Conservation (phyloP, 768 basidiomycete genomes). For the Xerocomellus chrysenteron region DNA sequence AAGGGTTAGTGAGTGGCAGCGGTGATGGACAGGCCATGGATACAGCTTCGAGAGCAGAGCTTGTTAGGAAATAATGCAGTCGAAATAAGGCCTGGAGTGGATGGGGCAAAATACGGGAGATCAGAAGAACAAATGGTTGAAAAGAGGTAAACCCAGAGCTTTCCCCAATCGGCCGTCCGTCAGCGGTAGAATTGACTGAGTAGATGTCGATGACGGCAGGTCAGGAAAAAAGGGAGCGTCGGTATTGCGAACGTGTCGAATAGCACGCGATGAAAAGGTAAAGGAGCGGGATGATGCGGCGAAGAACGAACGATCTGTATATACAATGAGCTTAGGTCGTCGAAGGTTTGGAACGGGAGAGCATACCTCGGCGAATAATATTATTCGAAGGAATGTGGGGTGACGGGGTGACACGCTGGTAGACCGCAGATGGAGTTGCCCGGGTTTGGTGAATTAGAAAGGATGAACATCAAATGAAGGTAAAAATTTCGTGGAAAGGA, state of each 20-base stretch:
- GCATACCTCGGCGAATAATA: constrained; percentile 17
- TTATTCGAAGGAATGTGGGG: constrained; percentile 12
- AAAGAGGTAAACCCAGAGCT: neutral
- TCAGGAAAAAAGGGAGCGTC: constrained; percentile 4
- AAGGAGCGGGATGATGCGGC: constrained; percentile 7
- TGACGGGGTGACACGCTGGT: neutral
- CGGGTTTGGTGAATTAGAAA: neutral
- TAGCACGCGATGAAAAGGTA: neutral
- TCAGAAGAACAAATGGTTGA: neutral
- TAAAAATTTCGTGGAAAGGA: constrained; percentile 1
- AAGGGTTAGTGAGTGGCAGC: constrained; percentile 4
- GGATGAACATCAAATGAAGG: neutral
- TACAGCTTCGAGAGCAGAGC: neutral
- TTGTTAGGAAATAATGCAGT: neutral
- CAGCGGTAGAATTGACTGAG: neutral
- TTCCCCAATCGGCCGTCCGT: neutral
- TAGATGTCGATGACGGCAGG: neutral
- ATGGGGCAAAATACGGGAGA: neutral
- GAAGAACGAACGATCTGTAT: constrained; percentile 1
- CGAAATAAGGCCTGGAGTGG: neutral
- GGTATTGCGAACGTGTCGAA: neutral
- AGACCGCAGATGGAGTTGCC: neutral
- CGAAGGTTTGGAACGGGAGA: neutral
- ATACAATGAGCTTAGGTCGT: neutral
- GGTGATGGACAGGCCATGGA: neutral